Conservation (phyloP, 2,329 filamentous ascomycete genomes). For the Hypoxylon sp. region DNA sequence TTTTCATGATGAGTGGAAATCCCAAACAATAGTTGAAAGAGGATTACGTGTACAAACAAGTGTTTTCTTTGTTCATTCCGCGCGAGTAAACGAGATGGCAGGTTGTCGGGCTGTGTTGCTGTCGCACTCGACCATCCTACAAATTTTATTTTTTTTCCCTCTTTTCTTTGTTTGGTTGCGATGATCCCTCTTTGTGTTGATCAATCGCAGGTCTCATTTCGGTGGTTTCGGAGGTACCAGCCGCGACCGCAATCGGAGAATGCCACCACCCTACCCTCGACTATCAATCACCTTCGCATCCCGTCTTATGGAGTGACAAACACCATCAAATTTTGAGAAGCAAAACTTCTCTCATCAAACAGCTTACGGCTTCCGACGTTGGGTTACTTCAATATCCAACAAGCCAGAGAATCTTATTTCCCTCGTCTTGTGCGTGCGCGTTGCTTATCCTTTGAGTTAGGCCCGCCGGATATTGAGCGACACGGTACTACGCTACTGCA, state of each 20-base stretch:
- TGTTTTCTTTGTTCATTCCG: conserved; percentile 14
- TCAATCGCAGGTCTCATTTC: conserved; percentile 53
- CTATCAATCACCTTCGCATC: conserved; percentile 19
- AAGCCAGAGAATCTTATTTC: conserved; percentile 5
- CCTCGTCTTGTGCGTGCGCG: conserved; percentile 9
- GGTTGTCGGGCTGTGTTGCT: conserved; percentile 38
- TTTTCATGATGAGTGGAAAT: conserved; percentile 31
- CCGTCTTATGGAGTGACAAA: conserved; percentile 26
- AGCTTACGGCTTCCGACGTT: conserved; percentile 15
- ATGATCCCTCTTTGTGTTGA: conserved; percentile 48
- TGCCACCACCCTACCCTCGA: conserved; percentile 33
- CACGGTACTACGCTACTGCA: conserved; percentile 12
- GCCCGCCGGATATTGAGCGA: conserved; percentile 17
- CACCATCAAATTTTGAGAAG: conserved; percentile 16
- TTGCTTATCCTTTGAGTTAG: conserved; percentile 6
- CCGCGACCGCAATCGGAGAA: conserved; percentile 46
- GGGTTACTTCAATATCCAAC: conserved; percentile 1
- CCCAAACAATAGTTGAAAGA: conserved; percentile 32
- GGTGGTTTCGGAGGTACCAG: conserved; percentile 52
- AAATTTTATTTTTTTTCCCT: conserved; percentile 29
- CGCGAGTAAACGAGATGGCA: conserved; percentile 29
- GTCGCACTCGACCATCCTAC: conserved; percentile 38
- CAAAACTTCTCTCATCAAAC: conserved; percentile 15
- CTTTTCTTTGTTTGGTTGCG: conserved; percentile 44
- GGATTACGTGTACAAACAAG: conserved; percentile 36